phyloP scores from a whole-genome alignment of 2,329 filamentous ascomycete species.

The Lecanosticta acicola region DNA sequence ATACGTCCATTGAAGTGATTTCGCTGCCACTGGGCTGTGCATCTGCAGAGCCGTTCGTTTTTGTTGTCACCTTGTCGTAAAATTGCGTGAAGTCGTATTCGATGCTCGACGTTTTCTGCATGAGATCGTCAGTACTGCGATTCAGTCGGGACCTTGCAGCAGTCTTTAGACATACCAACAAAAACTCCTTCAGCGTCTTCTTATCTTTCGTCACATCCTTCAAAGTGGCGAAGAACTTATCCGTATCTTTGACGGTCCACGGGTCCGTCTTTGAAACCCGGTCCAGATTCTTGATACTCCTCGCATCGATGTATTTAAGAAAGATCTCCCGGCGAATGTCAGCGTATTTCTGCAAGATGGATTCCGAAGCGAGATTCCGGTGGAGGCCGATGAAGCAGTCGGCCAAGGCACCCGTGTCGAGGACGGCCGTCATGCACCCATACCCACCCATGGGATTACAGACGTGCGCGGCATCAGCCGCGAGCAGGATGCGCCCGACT shows the following conservation, averaged over 20 bases:
- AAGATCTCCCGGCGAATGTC: conserved; percentile 34
- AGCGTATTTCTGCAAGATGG: conserved; percentile 34
- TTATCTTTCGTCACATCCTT: conserved; percentile 20
- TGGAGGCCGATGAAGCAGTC: conserved; percentile 23
- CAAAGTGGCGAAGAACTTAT: conserved; percentile 23
- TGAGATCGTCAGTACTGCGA: not conserved
- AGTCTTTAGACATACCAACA: conserved; percentile 17
- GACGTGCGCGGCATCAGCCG: conserved; percentile 38
- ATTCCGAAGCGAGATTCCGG: conserved; percentile 16
- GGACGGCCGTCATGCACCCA: conserved; percentile 23
- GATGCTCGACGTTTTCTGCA: conserved; percentile 20
- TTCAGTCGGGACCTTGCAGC: not conserved
- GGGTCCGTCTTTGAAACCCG: conserved; percentile 19
- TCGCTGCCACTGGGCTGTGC: no score
- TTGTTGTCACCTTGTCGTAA: not conserved
- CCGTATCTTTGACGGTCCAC: conserved; percentile 24
- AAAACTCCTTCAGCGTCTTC: conserved; percentile 20
- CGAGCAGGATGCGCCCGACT: conserved; percentile 32
- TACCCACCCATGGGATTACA: conserved; percentile 23
- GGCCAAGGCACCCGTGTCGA: conserved; percentile 24
- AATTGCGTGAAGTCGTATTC: conserved; percentile 26
- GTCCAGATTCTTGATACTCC: conserved; percentile 22
- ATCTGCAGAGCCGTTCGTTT: no score
- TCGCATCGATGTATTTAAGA: conserved; percentile 31
- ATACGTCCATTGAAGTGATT: no score